Evolutionary conservation across 768 basidiomycete genomes (phyloP).

Genomic region (Daedaleopsis nitida): DNA sequence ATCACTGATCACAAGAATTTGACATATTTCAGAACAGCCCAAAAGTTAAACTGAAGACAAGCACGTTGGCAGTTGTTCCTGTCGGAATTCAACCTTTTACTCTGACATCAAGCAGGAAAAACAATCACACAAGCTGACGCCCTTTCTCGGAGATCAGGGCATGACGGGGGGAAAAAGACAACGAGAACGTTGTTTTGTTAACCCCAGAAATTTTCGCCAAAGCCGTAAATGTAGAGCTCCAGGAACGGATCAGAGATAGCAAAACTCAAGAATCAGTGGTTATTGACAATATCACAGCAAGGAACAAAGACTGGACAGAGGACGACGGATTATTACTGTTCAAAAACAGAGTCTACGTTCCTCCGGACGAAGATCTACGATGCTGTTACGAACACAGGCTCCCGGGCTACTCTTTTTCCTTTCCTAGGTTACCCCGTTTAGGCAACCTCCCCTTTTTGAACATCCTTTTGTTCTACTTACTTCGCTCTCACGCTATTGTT

Average conservation of each 20-base stretch:
- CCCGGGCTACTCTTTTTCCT: too few relatives aligned
- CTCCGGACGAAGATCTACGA: neutral
- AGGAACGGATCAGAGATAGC: neutral
- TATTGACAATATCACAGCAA: constrained; percentile 30
- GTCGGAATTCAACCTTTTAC: constrained; percentile 20
- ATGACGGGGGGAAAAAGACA: neutral
- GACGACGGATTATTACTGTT: constrained; percentile 29
- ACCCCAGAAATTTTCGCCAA: neutral
- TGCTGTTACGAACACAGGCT: too few relatives aligned
- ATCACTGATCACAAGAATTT: constrained; percentile 35
- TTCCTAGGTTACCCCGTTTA: too few relatives aligned
- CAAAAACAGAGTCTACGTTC: neutral
- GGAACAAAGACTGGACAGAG: constrained; percentile 14
- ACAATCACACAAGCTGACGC: constrained; percentile 1
- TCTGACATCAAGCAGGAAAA: constrained; percentile 4
- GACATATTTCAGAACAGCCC: constrained; percentile 25
- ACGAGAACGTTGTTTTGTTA: neutral
- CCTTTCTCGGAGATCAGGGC: constrained; percentile 3
- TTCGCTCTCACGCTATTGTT: too few relatives aligned
- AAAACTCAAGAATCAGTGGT: neutral
- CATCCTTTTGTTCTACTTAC: too few relatives aligned
- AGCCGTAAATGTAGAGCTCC: neutral
- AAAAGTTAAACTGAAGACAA: constrained; percentile 33
- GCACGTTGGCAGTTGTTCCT: constrained; percentile 29
- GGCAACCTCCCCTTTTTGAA: too few relatives aligned